Percentiles rank a stretch among this genome's conserved stretches.
Evolutionary conservation across 2,329 filamentous ascomycete genomes (phyloP).

Genomic region (Fusarium liriodendri): DNA sequence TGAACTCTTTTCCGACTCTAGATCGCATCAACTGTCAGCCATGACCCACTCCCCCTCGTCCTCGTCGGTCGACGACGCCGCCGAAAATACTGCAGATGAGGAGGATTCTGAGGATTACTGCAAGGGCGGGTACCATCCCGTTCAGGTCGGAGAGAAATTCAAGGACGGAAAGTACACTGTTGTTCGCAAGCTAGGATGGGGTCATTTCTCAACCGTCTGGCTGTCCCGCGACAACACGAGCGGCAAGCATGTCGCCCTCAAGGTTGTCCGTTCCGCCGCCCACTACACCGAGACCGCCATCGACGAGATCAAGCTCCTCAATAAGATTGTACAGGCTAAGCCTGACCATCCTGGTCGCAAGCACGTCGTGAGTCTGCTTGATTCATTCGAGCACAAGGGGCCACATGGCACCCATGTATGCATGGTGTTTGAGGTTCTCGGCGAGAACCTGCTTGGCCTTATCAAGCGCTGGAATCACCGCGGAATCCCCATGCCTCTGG

Average conservation of each 20-base stretch:
- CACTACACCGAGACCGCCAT: slow-evolving; percentile 99
- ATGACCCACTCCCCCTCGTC: slow-evolving; percentile 81
- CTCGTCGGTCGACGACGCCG: slow-evolving; percentile 82
- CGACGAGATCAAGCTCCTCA: slow-evolving; percentile 98
- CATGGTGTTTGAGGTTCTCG: slow-evolving; percentile 99
- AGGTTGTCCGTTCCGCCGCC: slow-evolving; percentile 95
- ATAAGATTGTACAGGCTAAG: slow-evolving; percentile 95
- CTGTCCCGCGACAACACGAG: slow-evolving; percentile 84
- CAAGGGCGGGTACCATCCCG: slow-evolving; percentile 98
- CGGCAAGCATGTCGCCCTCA: slow-evolving; percentile 94
- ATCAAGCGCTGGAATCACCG: slow-evolving; percentile 99
- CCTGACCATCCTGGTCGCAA: slow-evolving; percentile 92
- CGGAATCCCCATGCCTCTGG: slow-evolving; percentile 94
- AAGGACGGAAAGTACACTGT: slow-evolving; percentile 98
- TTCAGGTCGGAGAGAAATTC: slow-evolving; percentile 94
- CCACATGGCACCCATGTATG: slow-evolving; percentile 97
- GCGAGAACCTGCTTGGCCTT: slow-evolving; percentile 91
- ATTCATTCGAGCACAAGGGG: slow-evolving; percentile 97
- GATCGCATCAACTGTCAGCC: slow-evolving; percentile 66
- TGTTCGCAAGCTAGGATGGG: slow-evolving; percentile 96
- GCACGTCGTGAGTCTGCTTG: slow-evolving; percentile 94
- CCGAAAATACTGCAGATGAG: slow-evolving; percentile 95
- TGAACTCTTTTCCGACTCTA: slow-evolving; percentile 43
- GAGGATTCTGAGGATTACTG: slow-evolving; percentile 99
- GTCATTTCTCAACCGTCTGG: slow-evolving; percentile 98